Percentiles rank a stretch among this genome's conserved stretches.
phyloP scores from a whole-genome alignment of 2,329 filamentous ascomycete genomes.

The Diplodia mutila region DNA sequence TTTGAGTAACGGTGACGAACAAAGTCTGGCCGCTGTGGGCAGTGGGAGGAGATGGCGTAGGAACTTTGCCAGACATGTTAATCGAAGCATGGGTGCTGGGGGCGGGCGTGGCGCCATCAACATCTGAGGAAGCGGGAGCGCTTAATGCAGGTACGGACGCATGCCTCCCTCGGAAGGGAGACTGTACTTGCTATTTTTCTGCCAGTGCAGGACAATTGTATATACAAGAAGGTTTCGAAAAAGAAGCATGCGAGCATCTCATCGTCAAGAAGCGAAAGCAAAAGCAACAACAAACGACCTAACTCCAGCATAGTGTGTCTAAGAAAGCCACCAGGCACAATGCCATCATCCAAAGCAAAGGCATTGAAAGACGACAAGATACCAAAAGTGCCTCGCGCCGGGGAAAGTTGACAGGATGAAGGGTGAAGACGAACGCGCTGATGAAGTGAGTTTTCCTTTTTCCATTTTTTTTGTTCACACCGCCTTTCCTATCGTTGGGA shows the following conservation, averaged over 20 bases:
- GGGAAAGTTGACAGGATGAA: background rate
- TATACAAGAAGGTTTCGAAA: background rate
- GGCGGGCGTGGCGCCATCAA: no score
- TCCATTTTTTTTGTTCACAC: background rate
- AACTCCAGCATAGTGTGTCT: background rate
- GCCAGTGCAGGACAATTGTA: background rate
- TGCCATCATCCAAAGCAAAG: background rate
- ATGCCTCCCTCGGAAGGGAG: background rate
- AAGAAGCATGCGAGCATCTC: background rate
- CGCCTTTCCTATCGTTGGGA: background rate
- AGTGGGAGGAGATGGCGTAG: no score
- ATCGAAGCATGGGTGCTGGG: no score
- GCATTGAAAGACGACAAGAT: background rate
- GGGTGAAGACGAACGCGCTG: background rate
- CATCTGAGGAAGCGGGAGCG: no score
- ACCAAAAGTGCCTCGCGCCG: background rate
- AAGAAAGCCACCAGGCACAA: background rate
- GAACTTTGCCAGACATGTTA: no score
- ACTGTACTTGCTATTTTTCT: background rate
- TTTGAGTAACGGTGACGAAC: no score
- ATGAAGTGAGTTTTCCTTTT: background rate
- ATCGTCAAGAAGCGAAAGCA: background rate
- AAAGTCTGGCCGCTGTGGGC: no score
- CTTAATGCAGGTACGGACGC: no score
- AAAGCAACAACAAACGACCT: background rate